A percentile compares a stretch with the other conserved stretches of the same genome.
phyloP scores from a whole-genome alignment of 106 monocot genomes.

The Cymbidium sinense region DNA sequence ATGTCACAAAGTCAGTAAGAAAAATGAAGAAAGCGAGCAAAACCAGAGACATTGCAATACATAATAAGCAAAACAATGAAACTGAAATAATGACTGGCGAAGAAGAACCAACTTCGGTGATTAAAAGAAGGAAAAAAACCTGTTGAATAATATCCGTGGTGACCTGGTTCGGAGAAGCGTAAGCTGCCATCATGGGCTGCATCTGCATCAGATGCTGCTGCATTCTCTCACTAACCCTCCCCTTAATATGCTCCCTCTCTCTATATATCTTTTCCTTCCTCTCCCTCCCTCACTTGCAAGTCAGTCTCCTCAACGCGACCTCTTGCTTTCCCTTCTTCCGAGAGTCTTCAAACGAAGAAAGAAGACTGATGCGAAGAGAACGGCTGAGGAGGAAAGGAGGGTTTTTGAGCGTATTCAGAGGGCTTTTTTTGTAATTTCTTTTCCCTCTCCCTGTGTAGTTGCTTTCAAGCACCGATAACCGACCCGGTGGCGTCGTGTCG shows the following conservation, averaged over 20 bases:
- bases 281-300: not conserved
- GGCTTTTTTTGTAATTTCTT: not conserved
- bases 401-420: conserved; percentile 1
- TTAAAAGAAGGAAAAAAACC: conserved; percentile 19
- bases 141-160: conserved; percentile 74
- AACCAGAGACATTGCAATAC: not conserved
- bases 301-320: not conserved
- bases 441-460: conserved; percentile 5
- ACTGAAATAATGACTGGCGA: not conserved
- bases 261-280: not conserved
- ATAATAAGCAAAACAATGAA: not conserved
- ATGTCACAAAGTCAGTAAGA: not conserved
- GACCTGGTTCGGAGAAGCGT: conserved; percentile 46
- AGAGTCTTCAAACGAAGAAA: not conserved
- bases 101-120: not conserved
- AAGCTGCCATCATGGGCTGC: conserved; percentile 76
- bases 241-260: not conserved
- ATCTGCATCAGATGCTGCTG: conserved; percentile 79
- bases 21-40: not conserved
- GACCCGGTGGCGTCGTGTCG: conserved; percentile 4
- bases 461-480: conserved; percentile 19
- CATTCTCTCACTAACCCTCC: conserved; percentile 15
- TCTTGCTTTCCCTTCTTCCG: not conserved
- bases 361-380: not conserved
- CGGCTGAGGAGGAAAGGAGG: not conserved